Evolutionary conservation across 345 rosid species (phyloP), one percentile per base, ranked within the genome.

Genomic region (Turnera subulata): DNA sequence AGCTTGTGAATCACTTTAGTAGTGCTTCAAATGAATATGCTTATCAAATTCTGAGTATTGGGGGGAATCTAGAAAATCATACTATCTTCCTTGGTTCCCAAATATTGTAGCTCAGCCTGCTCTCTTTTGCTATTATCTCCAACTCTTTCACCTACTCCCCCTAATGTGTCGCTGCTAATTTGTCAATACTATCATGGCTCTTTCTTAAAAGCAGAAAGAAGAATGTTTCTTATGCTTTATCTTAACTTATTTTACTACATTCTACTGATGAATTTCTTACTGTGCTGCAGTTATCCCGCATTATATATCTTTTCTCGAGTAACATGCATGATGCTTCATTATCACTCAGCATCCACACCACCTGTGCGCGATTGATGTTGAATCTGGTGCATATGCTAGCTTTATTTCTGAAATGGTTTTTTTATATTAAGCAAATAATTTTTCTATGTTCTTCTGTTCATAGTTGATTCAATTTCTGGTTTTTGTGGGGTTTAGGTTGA

Each of bases 251-350:
- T 52, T 37, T 53, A 40, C 46, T 29, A 29, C 8, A 3, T 29
- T 29, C 35, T 29, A 29, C 26, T 26, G 44, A n/a, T 22, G 16
- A n/a, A 6, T 47, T 14, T 13, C 46, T 10, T 20, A 53, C 18
- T 58, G 46, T 69, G 37, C 32, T 71, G 79, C 99, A 93, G 99
- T 68, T 93, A 67, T 93, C 99, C 0, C 88, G 95, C 64, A 87
- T 93, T 62, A 93, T 93, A 58, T 93, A 93, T 81, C 69, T 93
- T 59, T 93, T 89, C 78, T 93, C 97, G 43, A 87, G 92, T 61
- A 93, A 93, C 77, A 89, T 93, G 97, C 99, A 93, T 39, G 99
- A 93, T 78, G 88, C 99, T 61, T 79, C 97, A 24, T 80, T 93
- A 77, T 84, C 99, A 40, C 92, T 89, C 55, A 84, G 88, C 73